These are phyloP conservation scores for Boletus semigastroideus DNA, from an alignment of 1,284 basidiomycete genomes.

Conservation along the genomic window DNA sequence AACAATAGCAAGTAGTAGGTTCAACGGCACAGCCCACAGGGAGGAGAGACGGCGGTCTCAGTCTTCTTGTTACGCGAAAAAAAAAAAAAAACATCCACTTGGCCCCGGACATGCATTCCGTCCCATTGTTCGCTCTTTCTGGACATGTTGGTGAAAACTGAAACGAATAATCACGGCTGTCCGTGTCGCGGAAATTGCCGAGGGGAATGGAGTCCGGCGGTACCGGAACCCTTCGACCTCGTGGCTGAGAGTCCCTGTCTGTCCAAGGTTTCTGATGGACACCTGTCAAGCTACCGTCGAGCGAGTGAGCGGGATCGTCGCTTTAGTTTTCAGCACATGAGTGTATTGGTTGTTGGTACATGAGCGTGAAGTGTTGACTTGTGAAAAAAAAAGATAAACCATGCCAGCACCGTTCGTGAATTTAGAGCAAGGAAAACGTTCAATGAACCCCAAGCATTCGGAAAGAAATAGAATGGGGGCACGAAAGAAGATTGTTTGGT, in stretches of 20 bases:
- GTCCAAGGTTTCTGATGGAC: too few species aligned
- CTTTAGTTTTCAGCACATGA: too few species aligned
- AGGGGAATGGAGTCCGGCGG: not conserved
- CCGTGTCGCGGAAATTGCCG: not conserved
- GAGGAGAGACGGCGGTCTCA: too few species aligned
- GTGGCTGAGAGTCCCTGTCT: not conserved
- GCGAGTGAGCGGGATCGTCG: not conserved
- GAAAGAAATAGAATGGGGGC: not conserved
- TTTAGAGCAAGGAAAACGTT: not conserved
- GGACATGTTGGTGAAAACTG: not conserved
- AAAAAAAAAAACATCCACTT: too few species aligned
- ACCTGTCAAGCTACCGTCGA: too few species aligned
- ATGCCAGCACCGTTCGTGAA: slow-evolving; percentile 13
- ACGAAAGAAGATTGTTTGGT: slow-evolving; percentile 2
- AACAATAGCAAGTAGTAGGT: too few species aligned
- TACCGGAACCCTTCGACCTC: not conserved
- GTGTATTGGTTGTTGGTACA: slow-evolving; percentile 9
- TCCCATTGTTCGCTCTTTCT: slow-evolving; percentile 1
- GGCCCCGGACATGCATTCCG: not conserved
- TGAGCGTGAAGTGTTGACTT: not conserved
- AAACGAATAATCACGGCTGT: not conserved
- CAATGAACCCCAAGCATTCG: not conserved
- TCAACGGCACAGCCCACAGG: too few species aligned
- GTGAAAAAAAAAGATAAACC: slow-evolving; percentile 1
- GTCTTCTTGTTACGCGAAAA: too few species aligned